Percentiles rank a stretch among this genome's conserved stretches.
Evolutionary conservation across 345 rosid genomes (phyloP).

Genomic region (Salix purpurea): DNA sequence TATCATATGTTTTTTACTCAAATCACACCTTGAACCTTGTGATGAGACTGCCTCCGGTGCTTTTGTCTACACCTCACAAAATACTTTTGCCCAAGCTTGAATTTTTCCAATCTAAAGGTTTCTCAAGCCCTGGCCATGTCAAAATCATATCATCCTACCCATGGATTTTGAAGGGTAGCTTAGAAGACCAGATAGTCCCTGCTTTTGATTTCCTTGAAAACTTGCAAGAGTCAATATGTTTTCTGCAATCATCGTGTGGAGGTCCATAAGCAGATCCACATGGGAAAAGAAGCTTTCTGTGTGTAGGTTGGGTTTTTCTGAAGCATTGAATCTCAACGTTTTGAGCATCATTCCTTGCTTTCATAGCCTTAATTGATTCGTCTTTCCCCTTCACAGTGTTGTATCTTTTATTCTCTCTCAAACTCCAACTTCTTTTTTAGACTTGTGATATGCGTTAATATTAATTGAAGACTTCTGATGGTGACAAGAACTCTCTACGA

Average conservation of each 20-base stretch:
- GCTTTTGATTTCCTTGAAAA: constrained; percentile 3
- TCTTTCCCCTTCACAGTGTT: too few relatives aligned
- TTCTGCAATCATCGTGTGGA: constrained; percentile 27
- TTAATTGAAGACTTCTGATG: background rate
- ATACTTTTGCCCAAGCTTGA: constrained; percentile 8
- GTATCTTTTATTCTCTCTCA: too few relatives aligned
- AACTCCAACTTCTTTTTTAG: too few relatives aligned
- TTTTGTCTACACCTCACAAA: background rate
- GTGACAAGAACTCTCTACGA: background rate
- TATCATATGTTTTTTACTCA: background rate
- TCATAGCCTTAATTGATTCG: too few relatives aligned
- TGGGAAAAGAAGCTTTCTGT: constrained; percentile 20
- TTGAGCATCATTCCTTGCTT: too few relatives aligned
- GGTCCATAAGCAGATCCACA: background rate
- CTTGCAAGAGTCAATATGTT: constrained; percentile 29
- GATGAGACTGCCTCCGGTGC: background rate
- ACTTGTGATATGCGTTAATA: too few relatives aligned
- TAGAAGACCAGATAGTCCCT: constrained; percentile 8
- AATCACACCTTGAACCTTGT: background rate
- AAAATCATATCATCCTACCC: background rate
- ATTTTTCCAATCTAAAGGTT: constrained; percentile 19
- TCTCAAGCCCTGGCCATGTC: constrained; percentile 7
- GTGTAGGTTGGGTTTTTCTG: constrained; percentile 30
- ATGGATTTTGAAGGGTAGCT: background rate
- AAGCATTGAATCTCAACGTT: background rate